Conservation (phyloP, 352 stramenopile genomes). For the Globisporangium irregulare region DNA sequence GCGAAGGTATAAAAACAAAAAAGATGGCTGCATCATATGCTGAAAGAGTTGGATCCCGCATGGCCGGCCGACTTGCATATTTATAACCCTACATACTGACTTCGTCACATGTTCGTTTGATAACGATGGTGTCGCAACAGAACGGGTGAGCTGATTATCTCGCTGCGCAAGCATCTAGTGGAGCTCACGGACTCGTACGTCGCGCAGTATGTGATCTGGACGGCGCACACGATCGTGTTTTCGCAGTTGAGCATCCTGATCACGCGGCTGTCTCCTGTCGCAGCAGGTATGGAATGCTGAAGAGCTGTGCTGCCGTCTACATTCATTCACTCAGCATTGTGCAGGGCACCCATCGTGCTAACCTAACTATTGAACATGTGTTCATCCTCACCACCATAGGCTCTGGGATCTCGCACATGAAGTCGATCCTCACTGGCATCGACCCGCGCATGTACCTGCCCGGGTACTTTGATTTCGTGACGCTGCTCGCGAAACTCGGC, state of each 20-base stretch:
- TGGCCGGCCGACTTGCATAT: neutral
- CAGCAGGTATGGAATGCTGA: slow-evolving; percentile 27
- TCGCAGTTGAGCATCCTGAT: slow-evolving; percentile 63
- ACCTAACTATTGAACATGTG: neutral
- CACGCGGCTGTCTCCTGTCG: slow-evolving; percentile 69
- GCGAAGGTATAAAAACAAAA: slow-evolving; percentile 20
- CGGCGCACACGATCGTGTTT: slow-evolving; percentile 67
- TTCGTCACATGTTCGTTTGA: slow-evolving; percentile 1
- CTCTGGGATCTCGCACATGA: slow-evolving; percentile 87
- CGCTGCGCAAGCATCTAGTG: slow-evolving; percentile 44
- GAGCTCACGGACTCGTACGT: slow-evolving; percentile 26
- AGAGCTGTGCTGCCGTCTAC: neutral
- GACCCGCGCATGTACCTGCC: slow-evolving; percentile 78
- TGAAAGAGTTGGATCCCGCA: neutral
- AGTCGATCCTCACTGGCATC: slow-evolving; percentile 85
- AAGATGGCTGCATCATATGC: slow-evolving; percentile 1
- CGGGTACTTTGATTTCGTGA: slow-evolving; percentile 79
- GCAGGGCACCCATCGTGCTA: neutral
- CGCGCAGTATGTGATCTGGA: slow-evolving; percentile 56
- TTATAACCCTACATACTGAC: slow-evolving; percentile 6
- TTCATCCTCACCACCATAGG: slow-evolving; percentile 18
- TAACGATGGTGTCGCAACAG: neutral
- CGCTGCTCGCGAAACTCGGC: slow-evolving; percentile 87
- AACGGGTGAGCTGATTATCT: slow-evolving; percentile 33
- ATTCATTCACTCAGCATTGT: neutral